Conservation (phyloP, 352 stramenopile species). For the Globisporangium heterothallicum region DNA sequence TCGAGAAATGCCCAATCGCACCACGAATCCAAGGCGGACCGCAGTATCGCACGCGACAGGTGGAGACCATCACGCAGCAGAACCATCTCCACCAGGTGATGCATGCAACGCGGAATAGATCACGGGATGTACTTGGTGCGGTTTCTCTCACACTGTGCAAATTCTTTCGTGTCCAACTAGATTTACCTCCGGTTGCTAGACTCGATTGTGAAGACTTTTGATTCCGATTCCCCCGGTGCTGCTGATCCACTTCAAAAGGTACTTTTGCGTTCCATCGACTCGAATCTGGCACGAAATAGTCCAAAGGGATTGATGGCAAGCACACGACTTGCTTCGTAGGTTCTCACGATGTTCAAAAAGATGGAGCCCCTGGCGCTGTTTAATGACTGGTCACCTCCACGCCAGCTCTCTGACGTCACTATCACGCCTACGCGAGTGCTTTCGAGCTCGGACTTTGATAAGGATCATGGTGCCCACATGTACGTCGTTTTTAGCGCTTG, state of each 20-base stretch:
- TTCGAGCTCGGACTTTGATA: conserved; percentile 54
- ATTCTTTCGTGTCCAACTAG: conserved; percentile 17
- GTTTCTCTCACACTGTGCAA: conserved; percentile 1
- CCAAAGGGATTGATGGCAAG: conserved; percentile 1
- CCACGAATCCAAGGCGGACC: conserved; percentile 42
- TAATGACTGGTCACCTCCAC: conserved; percentile 68
- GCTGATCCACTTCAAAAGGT: conserved; percentile 64
- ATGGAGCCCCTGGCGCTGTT: conserved; percentile 71
- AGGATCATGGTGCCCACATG: conserved; percentile 43
- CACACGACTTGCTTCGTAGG: conserved; percentile 23
- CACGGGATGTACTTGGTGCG: neutral
- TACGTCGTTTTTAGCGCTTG: conserved; percentile 15
- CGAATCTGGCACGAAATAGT: no score
- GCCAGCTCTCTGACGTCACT: conserved; percentile 37
- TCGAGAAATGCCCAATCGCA: conserved; percentile 64
- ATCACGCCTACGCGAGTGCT: conserved; percentile 41
- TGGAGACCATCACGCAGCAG: conserved; percentile 51
- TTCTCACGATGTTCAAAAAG: conserved; percentile 51
- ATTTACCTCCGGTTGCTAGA: conserved; percentile 66
- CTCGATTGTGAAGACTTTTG: conserved; percentile 50
- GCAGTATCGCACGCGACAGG: conserved; percentile 55
- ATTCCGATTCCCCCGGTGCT: conserved; percentile 37
- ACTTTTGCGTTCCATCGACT: no score
- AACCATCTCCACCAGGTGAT: conserved; percentile 77
- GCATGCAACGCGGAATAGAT: neutral